Evolutionary conservation across 2,329 filamentous ascomycete genomes (phyloP), one percentile per base, ranked within the genome.

Genomic region (Diaporthe nobilis): DNA sequence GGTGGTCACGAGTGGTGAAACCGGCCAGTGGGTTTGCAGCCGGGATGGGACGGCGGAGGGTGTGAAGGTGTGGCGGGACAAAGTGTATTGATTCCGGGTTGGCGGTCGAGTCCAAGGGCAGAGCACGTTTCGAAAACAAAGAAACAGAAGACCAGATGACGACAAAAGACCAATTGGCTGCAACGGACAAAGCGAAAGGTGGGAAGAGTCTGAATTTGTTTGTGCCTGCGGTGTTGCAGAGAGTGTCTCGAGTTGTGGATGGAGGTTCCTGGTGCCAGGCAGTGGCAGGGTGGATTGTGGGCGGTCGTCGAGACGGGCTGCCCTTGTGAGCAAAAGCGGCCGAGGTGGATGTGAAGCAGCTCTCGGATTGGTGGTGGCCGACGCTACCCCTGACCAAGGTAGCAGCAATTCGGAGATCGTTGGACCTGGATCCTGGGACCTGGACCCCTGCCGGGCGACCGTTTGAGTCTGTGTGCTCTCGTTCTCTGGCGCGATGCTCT

Each of bases 231-330:
- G 78, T 84, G 84, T 84, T 83, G 83, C 84, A 83, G 82, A 80
- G 82, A 80, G 81, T 83, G 84, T 86, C 82, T 86, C 83, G 82
- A 82, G 79, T 81, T 78, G 78, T 80, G 81, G 81, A 80, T 77
- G 81, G 78, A 73, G 47, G 58, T 73, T 65, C 71, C 71, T 65
- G 71, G 61, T 55, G 58, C 47, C 68, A 53, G 74, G 42, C 39
- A 42, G 51, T 34, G 25, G 73, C 67, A 71, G 55, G 73, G 63
- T 61, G 63, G 57, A 61, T 67, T 63, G 37, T 37, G 44, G 67
- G 67, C 61, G 58, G 71, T 55, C 71, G 47, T 73, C 44, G 44
- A 65, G 71, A 55, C 61, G 47, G 71, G 71, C 44, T 65, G 58
- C 58, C 57, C 65, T 61, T 72, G 58, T 55, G 58, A 63, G 71